phyloP scores from a whole-genome alignment of 305 asterid species.

The Solanum hybrid region DNA sequence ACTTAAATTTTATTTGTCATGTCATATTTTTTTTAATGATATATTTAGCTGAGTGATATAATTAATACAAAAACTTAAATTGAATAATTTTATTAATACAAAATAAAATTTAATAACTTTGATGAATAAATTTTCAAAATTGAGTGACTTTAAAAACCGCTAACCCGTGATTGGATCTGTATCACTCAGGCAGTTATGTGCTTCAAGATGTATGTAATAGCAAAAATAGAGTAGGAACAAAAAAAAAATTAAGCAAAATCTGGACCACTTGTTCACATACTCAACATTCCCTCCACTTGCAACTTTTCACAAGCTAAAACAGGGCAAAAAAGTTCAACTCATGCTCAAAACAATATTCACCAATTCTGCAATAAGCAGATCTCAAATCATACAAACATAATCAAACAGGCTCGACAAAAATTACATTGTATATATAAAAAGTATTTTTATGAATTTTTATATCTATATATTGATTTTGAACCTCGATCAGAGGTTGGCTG shows the following conservation, averaged over 20 bases:
- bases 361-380: neutral
- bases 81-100: no score
- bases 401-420: neutral
- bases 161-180: neutral
- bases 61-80: no score
- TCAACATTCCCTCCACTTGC: neutral
- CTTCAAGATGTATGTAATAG: neutral
- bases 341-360: neutral
- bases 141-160: neutral
- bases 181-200: neutral
- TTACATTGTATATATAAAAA: no score
- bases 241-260: neutral
- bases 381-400: neutral
- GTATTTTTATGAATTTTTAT: no score
- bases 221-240: neutral
- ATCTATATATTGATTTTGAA: no score
- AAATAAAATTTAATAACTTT: no score
- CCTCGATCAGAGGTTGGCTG: neutral
- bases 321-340: neutral
- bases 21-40: neutral
- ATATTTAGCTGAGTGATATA: no score
- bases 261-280: neutral
- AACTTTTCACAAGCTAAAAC: neutral
- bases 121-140: no score
- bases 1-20: neutral